Evolutionary conservation across 805 yeast genomes (phyloP), one percentile per base, ranked within the genome.

Genomic region (Candida xyloterini): DNA sequence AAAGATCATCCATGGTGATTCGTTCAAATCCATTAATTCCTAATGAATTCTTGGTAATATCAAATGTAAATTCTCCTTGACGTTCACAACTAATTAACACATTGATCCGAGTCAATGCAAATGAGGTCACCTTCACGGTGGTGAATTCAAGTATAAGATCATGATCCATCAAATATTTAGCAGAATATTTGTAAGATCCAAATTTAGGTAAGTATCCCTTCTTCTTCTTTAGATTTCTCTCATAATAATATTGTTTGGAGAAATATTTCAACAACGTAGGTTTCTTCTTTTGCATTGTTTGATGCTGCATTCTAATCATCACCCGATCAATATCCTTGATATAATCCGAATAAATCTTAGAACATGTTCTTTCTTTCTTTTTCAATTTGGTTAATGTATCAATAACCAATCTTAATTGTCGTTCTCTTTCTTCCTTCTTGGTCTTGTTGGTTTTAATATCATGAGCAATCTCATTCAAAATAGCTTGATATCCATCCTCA

Each of bases 391-490:
- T 54, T 32, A 68, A 54, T 0, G 79, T 70, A 10, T 63, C 67
- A 20, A 60, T 46, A 9, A 76, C 71, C 8, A 69, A 60, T 10
- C 54, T 59, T 25, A 71, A 52, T 45, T 74, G 76, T 13, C 62
- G 55, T 16, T 65, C 65, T 9, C 78, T 54, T 27, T 62, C 58
- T 26, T 59, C 56, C 44, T 77, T 60, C 46, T 70, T 76, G 9
- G 64, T 56, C 46, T 68, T 71, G 49, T 72, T 70, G 36, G 61
- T 57, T 49, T 63, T 67, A 47, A 93, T 87, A 47, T 91, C 97
- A 38, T 73, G 64, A 0, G 96, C 95, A 46, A 93, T 81, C 47
- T 85, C 87, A 54, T 89, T 88, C 43, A 93, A 63, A 10, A 93
- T 56, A 15, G 76, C 79, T 57, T 93, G 98, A 60, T 80, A 87